These are phyloP conservation scores for Voacanga thouarsii DNA, from an alignment of 257 asterid species.

Conservation along the genomic window DNA sequence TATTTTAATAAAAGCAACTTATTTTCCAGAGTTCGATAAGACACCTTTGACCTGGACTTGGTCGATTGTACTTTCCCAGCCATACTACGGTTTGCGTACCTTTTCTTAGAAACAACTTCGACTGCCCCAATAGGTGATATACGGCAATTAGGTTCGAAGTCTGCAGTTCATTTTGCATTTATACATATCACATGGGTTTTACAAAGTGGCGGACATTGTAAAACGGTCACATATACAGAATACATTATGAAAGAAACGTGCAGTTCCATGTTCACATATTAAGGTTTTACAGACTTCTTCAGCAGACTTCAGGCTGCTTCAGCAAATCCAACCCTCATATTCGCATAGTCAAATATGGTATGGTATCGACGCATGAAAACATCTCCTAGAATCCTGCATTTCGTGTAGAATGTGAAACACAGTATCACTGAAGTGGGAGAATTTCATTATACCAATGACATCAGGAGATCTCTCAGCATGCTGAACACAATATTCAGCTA, in stretches of 20 bases:
- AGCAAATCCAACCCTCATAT: conserved; percentile 71
- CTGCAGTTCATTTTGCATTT: background rate
- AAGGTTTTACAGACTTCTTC: background rate
- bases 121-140: too few relatives aligned
- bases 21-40: too few relatives aligned
- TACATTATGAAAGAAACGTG: background rate
- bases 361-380: conserved; percentile 81
- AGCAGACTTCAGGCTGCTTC: conserved; percentile 52
- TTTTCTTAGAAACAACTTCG: too few relatives aligned
- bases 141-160: background rate
- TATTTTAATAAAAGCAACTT: too few relatives aligned
- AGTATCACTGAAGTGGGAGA: background rate
- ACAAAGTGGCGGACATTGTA: background rate
- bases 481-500: background rate
- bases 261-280: background rate
- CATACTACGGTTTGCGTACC: too few relatives aligned
- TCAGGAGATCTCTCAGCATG: background rate
- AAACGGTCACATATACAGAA: background rate
- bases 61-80: too few relatives aligned
- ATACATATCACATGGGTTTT: background rate
- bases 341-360: conserved; percentile 71
- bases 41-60: too few relatives aligned
- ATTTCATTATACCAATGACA: too few relatives aligned
- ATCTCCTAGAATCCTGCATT: conserved; percentile 79
- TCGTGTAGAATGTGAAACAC: background rate